phyloP scores from a whole-genome alignment of 1,284 basidiomycete species.

The Fomes fomentarius region DNA sequence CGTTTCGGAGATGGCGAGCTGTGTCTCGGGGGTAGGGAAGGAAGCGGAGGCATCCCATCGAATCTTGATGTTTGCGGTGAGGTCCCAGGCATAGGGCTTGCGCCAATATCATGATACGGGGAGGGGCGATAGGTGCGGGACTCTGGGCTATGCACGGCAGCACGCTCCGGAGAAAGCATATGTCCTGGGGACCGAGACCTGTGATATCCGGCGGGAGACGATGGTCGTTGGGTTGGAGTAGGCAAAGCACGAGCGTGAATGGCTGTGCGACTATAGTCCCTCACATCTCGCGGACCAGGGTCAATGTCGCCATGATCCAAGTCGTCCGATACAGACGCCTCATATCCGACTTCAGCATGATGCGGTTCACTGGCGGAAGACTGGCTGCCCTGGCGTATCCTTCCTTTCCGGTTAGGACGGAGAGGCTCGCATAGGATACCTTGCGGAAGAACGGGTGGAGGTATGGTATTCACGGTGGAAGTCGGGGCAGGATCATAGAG shows the following conservation, averaged over 20 bases:
- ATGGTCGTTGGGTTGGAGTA: constrained; percentile 37
- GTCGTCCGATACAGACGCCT: constrained; percentile 66
- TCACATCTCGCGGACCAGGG: constrained; percentile 41
- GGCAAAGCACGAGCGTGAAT: constrained; percentile 30
- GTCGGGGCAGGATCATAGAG: constrained; percentile 40
- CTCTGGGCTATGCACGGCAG: constrained; percentile 24
- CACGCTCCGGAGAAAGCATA: constrained; percentile 50
- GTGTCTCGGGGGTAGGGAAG: constrained; percentile 38
- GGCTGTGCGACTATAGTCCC: constrained; percentile 39
- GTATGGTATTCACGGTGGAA: constrained; percentile 51
- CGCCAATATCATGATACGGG: constrained; percentile 15
- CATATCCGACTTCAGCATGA: constrained; percentile 59
- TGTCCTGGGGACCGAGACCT: constrained; percentile 32
- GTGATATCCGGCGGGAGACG: constrained; percentile 31
- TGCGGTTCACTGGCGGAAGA: constrained; percentile 70
- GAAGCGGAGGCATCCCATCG: constrained; percentile 31
- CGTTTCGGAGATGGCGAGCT: constrained; percentile 51
- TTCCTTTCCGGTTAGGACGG: constrained; percentile 51
- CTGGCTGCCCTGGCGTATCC: constrained; percentile 66
- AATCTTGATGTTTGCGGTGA: constrained; percentile 26
- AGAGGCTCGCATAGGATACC: constrained; percentile 44
- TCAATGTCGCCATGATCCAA: constrained; percentile 60
- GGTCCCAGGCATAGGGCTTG: constrained; percentile 20
- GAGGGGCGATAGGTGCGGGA: constrained; percentile 26
- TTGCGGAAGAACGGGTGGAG: constrained; percentile 54